Evolutionary conservation across 108 stramenopile species (phyloP), one percentile per base, ranked within the genome.

Genomic region (Tribonema minus): DNA sequence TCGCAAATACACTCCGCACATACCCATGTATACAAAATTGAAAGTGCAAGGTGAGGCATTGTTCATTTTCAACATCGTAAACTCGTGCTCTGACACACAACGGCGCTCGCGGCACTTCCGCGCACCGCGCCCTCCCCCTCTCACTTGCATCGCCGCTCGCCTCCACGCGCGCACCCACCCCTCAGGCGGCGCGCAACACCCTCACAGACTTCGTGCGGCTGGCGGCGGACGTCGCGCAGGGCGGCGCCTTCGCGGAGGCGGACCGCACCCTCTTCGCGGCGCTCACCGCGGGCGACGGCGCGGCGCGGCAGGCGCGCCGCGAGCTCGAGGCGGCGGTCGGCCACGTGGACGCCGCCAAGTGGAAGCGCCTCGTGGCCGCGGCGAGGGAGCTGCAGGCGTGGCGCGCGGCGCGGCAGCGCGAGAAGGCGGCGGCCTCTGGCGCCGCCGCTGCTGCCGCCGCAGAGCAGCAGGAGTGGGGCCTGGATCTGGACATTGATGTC

Each of bases 271-370:
- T 75, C 26, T 75, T 66, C 41, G 30, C 38, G 35, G 63, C 73
- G 30, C 63, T 75, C 64, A 75, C 63, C 65, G 38, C 64, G 23
- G 40, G 39, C 20, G 31, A 34, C 37, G 64, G 38, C 2, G 39
- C 63, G 23, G 73, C 73, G 5, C 33, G 27, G 33, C 64, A 46
- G 32, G 73, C 73, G 27, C 63, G n/a, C 38, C 37, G 64, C 28
- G 73, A 75, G 31, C 73, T 75, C 34, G 73, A 64, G 65, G 62
- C 64, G 1, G 73, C 61, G 73, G 73, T 75, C 32, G 73, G 73
- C 15, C 63, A 64, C 20, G 73, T 75, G 46, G 2, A 35, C 31
- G 20, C 28, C 2, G 39, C 25, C 6, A 38, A 75, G 62, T 75
- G 73, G 73, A 5, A 66, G 6, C 39, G 30, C 3, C 41, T 60